Conservation (phyloP, 106 monocot species). For the Dioscorea zingiberensis region DNA sequence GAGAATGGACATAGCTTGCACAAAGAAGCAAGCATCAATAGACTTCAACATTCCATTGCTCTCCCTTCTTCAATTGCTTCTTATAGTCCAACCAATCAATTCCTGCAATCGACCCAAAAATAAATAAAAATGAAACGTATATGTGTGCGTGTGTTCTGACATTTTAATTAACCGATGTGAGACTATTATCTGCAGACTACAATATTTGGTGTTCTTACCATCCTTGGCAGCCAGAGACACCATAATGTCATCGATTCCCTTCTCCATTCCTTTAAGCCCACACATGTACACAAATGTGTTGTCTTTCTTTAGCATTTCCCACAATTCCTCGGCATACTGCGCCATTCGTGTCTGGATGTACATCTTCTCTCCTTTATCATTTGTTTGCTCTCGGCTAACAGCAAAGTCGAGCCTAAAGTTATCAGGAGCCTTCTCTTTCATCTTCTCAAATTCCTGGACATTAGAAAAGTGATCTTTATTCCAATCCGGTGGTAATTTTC, state of each 20-base stretch:
- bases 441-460: conserved; percentile 92
- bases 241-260: conserved; percentile 99
- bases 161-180: too few species aligned
- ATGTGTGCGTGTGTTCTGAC: too few species aligned
- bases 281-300: conserved; percentile 95
- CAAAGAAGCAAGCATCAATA: conserved; percentile 32
- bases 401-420: conserved; percentile 92
- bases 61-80: conserved; percentile 75
- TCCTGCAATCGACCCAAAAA: conserved; percentile 24
- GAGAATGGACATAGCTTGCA: background rate
- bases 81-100: conserved; percentile 85
- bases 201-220: conserved; percentile 26
- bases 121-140: too few species aligned
- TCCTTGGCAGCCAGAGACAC: conserved; percentile 62
- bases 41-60: conserved; percentile 97
- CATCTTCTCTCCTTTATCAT: conserved; percentile 93
- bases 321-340: conserved; percentile 80
- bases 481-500: too few species aligned
- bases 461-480: background rate
- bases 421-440: conserved; percentile 80
- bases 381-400: conserved; percentile 94
- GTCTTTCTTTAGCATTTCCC: conserved; percentile 94
- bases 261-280: conserved; percentile 98
- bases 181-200: background rate
- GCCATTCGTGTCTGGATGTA: conserved; percentile 99